phyloP scores from a whole-genome alignment of 1,139 yeast species.

The Zygoascus sp. region DNA sequence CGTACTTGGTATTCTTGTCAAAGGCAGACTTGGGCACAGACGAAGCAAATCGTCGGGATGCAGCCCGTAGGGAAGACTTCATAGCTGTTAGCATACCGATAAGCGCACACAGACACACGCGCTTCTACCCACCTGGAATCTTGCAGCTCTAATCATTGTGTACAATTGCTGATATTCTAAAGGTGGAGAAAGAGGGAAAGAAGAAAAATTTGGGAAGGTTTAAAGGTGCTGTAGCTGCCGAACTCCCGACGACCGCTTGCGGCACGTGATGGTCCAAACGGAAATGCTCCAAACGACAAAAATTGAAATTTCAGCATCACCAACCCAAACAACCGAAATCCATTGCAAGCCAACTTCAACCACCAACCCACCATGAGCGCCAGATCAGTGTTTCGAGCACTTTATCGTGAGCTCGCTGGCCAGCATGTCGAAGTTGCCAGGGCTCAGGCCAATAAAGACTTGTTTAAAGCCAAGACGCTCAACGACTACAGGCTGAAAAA shows the following conservation, averaged over 20 bases:
- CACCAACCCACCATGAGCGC: neutral
- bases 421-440: conserved; percentile 31
- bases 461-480: conserved; percentile 23
- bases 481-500: conserved; percentile 22
- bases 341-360: neutral
- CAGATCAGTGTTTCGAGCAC: conserved; percentile 25
- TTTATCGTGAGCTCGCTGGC: conserved; percentile 31
- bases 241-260: too few species aligned
- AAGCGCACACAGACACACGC: neutral
- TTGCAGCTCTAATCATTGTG: conserved; percentile 8
- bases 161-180: conserved; percentile 2
- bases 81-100: neutral
- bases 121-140: conserved; percentile 5
- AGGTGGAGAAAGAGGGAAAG: neutral
- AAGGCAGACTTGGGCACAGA: conserved; percentile 17
- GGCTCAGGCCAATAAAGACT: conserved; percentile 27
- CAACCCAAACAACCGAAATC: too few species aligned
- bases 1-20: conserved; percentile 52
- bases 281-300: neutral
- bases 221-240: conserved; percentile 2
- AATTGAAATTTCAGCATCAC: neutral
- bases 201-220: conserved; percentile 6
- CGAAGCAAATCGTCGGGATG: conserved; percentile 14
- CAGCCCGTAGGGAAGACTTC: conserved; percentile 12
- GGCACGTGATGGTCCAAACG: neutral